Conservation (phyloP, 371 early-diverging fungal genomes). For the Globomyces sp. region DNA sequence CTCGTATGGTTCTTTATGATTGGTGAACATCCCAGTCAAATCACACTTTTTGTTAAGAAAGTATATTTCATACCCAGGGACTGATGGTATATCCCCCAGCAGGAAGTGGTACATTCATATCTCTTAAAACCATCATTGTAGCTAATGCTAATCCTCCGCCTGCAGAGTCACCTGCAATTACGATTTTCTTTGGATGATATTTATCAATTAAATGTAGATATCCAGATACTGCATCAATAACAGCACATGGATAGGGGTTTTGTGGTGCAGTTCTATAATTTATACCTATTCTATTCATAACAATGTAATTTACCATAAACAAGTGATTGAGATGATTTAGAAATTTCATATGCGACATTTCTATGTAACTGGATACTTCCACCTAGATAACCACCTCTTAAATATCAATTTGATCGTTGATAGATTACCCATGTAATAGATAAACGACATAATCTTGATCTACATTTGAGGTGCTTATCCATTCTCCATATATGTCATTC, state of each 20-base stretch:
- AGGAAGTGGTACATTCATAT: constrained; percentile 2
- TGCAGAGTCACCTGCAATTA: constrained; percentile 54
- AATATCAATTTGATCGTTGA: constrained; percentile 32
- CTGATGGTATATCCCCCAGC: constrained; percentile 4
- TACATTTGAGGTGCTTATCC: neutral
- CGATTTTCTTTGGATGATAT: constrained; percentile 25
- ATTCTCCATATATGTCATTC: constrained; percentile 3
- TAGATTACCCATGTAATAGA: constrained; percentile 12
- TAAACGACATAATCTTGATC: constrained; percentile 3
- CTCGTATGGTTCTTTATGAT: constrained; percentile 48
- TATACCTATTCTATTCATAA: constrained; percentile 33
- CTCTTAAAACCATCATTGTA: constrained; percentile 18
- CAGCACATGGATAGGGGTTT: constrained; percentile 31
- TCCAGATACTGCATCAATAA: constrained; percentile 26
- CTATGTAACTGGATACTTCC: constrained; percentile 7
- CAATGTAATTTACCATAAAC: constrained; percentile 38
- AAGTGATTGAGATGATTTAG: constrained; percentile 12
- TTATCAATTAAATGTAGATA: constrained; percentile 14
- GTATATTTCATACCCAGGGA: neutral
- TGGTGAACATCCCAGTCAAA: constrained; percentile 44
- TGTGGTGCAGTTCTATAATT: constrained; percentile 32
- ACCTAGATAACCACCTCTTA: constrained; percentile 26
- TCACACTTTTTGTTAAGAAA: neutral
- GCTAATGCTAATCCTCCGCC: constrained; percentile 43
- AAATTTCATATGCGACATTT: neutral